Conservation (phyloP, 192 early-diverging fungal species). For the Martensiomyces pterosporus region DNA sequence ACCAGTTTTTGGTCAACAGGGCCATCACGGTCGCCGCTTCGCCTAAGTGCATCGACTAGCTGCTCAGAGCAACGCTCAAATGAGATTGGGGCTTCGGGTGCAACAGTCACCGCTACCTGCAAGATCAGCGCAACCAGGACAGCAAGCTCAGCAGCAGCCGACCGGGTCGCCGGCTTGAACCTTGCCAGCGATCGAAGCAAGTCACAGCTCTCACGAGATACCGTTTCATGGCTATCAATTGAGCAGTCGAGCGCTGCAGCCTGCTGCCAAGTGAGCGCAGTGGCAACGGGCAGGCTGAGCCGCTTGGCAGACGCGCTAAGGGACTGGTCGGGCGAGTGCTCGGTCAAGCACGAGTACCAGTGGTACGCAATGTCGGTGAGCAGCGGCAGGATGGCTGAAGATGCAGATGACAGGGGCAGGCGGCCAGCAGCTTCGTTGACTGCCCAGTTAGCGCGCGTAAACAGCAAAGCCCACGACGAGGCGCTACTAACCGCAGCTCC, state of each 20-base stretch:
- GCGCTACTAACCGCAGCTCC: constrained; percentile 1
- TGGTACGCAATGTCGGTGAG: constrained; percentile 15
- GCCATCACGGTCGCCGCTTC: neutral
- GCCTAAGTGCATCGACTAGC: constrained; percentile 4
- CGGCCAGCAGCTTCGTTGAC: constrained; percentile 12
- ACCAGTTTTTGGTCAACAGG: neutral
- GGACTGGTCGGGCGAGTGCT: neutral
- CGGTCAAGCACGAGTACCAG: constrained; percentile 18
- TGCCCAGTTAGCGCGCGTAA: constrained; percentile 26
- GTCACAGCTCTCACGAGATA: constrained; percentile 4
- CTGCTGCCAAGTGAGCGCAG: constrained; percentile 27
- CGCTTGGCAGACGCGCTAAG: constrained; percentile 8
- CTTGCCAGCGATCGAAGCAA: constrained; percentile 14
- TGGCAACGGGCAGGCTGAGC: constrained; percentile 25
- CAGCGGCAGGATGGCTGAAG: constrained; percentile 12
- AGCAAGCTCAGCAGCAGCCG: constrained; percentile 1
- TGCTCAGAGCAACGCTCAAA: neutral
- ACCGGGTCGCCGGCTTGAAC: constrained; percentile 3
- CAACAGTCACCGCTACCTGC: constrained; percentile 1
- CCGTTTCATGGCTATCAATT: constrained; percentile 4
- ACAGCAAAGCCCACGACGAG: constrained; percentile 31
- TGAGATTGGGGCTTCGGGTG: neutral
- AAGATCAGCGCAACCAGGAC: constrained; percentile 1
- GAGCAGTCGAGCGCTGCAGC: constrained; percentile 15
- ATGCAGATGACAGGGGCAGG: too few species aligned